Evolutionary conservation across 129 eudicot species (phyloP), one percentile per base, ranked within the genome.

Genomic region (Artemisia tridentata): DNA sequence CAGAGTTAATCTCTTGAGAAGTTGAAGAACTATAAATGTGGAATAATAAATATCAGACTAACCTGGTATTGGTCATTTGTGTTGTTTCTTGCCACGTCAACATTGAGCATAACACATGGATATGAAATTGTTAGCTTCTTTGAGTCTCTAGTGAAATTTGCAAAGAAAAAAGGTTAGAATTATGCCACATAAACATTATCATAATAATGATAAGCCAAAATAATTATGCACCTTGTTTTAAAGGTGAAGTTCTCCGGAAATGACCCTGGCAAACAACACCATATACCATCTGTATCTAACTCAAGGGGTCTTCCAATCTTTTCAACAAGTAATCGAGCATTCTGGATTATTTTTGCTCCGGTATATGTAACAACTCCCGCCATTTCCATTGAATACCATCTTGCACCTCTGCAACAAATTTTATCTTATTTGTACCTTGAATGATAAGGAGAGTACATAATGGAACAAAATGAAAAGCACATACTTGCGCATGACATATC

Each of bases 361-460:
- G 99, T 95, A 66, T 95, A 95, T 34, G 99, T 95, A 56, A 95
- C 99, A 78, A 90, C 97, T 69, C 99, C 99, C 46, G 99, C 99
- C 99, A 95, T 95, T 86, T 95, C 99, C 99, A 95, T 95, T 16
- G 99, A 95, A 79, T 90, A 95, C 99, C 99, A 95, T 80, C 99
- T 88, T 75, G 99, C 99, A 81, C 99, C 99, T 78, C 99, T 95
- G 80, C 8, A 75, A 71, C 51, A 56, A 38, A 77, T 69, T 62
- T 55, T 71, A 84, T 57, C 31, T 66, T 47, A 65, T 65, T 23
- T 1, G 65, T 60, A 71, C 41, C 23, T 16, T 70, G 23, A 71
- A 72, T 69, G 69, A 69, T 13, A 41, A 56, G 3, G 61, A 47
- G 29, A 43, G 38, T 10, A 66, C 65, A 11, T 15, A 7, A 59